phyloP scores from a whole-genome alignment of 257 asterid species.

The Solanum okadae region DNA sequence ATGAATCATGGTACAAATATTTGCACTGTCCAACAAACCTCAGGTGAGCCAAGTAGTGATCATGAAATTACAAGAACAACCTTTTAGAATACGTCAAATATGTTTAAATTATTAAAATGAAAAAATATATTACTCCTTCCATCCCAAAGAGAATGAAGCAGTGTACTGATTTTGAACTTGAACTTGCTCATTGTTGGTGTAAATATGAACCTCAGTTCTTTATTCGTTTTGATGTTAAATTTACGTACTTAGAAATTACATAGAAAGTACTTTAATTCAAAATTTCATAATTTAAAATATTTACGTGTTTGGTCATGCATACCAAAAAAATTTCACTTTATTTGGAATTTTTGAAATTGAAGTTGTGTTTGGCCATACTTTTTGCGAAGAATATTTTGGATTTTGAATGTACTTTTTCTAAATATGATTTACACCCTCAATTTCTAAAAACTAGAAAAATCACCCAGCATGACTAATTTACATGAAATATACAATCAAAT shows the following conservation, averaged over 20 bases:
- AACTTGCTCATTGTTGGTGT: not conserved
- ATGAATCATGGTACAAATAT: constrained; percentile 83
- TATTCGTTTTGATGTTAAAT: not conserved
- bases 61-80: not conserved
- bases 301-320: not conserved
- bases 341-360: not conserved
- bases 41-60: constrained; percentile 48
- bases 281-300: not conserved
- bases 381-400: not conserved
- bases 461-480: not conserved
- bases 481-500: not conserved
- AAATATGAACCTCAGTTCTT: not conserved
- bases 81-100: not conserved
- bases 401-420: not conserved
- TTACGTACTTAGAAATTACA: not conserved
- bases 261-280: not conserved
- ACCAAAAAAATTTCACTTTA: not conserved
- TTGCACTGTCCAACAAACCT: constrained; percentile 53
- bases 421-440: not conserved
- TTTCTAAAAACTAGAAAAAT: not conserved
- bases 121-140: not conserved
- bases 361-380: not conserved
- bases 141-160: not conserved
- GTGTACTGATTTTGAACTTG: not conserved
- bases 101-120: not conserved